Evolutionary conservation across 2,329 filamentous ascomycete genomes (phyloP), one percentile per base, ranked within the genome.

Genomic region (Xylaria sp.): DNA sequence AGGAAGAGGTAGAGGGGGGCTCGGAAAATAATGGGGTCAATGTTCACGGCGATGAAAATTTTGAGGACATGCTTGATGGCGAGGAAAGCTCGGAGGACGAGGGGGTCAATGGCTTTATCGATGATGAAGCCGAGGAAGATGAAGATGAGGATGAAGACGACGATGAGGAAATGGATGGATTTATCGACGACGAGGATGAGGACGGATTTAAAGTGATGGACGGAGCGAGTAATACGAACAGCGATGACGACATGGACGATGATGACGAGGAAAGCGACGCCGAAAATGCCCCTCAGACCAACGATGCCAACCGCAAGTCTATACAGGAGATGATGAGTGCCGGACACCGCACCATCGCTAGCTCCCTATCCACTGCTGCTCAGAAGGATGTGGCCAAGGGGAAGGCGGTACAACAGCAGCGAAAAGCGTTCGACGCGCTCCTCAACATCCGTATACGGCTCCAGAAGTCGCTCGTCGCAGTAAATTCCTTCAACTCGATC

Each of bases 371-470:
- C 1, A 79, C 87, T 66, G 87, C 88, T 1, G 86, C 86, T 48
- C 86, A 88, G 66, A 85, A 85, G 48, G 94, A 97, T 69, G 85
- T 89, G 4, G 84, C 87, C 39, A 97, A 97, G 72, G 94, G 94
- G 11, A 76, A 83, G 50, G 93, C 93, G 0, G 90, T 99, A 37
- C 93, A 92, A 65, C 79, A 86, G 52, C 94, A 99, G 74, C 86
- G 92, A 47, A 88, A 87, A 57, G 85, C 88, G 0, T 99, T 96
- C 67, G 93, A 97, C 63, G 85, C 90, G 0, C 83, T 97, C 1
- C 81, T 99, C 26, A 96, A 96, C 73, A 83, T 92, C 13, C 87
- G 94, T 18, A 97, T 99, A 67, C 90, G 93, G 56, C 76, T 99
- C 17, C 95, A 99, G 71, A 97, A 97, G 72, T 91, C 90, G 1